These are phyloP conservation scores for Dianthus caryophyllus DNA, from an alignment of 148 eudicot species.

Conservation along the genomic window DNA sequence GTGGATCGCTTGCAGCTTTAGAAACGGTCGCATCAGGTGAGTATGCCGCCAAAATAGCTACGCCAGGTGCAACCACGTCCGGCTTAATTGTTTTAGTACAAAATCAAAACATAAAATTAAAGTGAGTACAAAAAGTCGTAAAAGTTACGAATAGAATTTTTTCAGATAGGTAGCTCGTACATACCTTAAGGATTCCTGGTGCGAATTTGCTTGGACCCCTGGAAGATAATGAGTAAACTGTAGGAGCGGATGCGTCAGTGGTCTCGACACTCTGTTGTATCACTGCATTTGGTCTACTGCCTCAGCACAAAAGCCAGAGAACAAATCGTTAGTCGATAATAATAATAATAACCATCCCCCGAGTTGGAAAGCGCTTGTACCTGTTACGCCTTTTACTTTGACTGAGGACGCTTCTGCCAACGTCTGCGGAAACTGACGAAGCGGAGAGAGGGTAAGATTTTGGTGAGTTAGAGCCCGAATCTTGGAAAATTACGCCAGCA, in stretches of 20 bases:
- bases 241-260: conserved; percentile 25
- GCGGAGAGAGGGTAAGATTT: conserved; percentile 7
- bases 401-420: too few relatives aligned
- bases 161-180: neutral
- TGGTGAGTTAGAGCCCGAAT: conserved; percentile 3
- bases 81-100: too few relatives aligned
- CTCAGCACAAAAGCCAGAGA: too few relatives aligned
- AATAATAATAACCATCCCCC: too few relatives aligned
- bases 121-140: neutral
- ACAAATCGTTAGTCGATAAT: too few relatives aligned
- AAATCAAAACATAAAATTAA: neutral
- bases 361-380: too few relatives aligned
- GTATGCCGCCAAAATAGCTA: conserved; percentile 38
- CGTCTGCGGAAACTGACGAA: too few relatives aligned
- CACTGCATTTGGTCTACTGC: conserved; percentile 26
- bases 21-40: conserved; percentile 22
- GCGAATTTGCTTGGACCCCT: conserved; percentile 29
- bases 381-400: too few relatives aligned
- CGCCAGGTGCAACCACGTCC: conserved; percentile 40
- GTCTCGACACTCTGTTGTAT: conserved; percentile 19
- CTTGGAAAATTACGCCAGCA: conserved; percentile 28
- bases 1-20: conserved; percentile 17
- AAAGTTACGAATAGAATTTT: neutral
- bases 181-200: conserved; percentile 28
- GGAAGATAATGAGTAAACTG: conserved; percentile 29